Conservation (phyloP, 352 stramenopile species). For the Phytophthora nicotianae region DNA sequence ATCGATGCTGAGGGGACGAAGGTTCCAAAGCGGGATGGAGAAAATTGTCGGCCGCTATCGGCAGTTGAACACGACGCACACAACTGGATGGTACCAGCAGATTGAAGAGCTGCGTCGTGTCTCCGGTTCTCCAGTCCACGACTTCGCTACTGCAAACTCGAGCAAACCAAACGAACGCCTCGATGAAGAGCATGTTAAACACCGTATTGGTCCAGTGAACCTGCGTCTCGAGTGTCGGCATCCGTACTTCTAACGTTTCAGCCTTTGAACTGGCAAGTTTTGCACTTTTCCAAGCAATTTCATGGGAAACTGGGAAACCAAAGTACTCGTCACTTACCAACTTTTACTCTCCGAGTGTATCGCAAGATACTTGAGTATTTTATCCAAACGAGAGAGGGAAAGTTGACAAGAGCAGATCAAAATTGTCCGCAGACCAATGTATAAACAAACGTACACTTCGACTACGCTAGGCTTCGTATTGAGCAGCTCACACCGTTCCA, state of each 20-base stretch:
- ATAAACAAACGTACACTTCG: constrained; percentile 39
- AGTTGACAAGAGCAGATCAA: constrained; percentile 22
- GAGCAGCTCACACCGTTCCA: constrained; percentile 44
- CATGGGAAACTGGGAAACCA: not conserved
- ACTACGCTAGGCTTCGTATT: constrained; percentile 12
- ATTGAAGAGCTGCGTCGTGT: not conserved
- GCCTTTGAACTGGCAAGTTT: not conserved
- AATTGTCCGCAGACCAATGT: constrained; percentile 20
- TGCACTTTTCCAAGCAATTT: not conserved
- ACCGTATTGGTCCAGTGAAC: not conserved
- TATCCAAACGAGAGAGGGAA: not conserved
- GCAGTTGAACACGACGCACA: not conserved
- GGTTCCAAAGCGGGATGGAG: not conserved
- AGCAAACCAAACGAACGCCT: not conserved
- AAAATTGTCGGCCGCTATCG: not conserved
- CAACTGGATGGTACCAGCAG: not conserved
- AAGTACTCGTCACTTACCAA: too few relatives aligned
- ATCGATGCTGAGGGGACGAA: not conserved
- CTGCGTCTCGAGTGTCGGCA: not conserved
- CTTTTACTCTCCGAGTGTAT: too few relatives aligned
- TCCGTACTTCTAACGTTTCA: not conserved
- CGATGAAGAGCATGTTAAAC: not conserved
- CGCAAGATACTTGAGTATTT: too few relatives aligned
- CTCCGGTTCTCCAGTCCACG: not conserved
- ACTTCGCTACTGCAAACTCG: not conserved